Evolutionary conservation across 495 filamentous ascomycete genomes (phyloP), one percentile per base, ranked within the genome.

Genomic region (Hapsidospora chrysogenum): DNA sequence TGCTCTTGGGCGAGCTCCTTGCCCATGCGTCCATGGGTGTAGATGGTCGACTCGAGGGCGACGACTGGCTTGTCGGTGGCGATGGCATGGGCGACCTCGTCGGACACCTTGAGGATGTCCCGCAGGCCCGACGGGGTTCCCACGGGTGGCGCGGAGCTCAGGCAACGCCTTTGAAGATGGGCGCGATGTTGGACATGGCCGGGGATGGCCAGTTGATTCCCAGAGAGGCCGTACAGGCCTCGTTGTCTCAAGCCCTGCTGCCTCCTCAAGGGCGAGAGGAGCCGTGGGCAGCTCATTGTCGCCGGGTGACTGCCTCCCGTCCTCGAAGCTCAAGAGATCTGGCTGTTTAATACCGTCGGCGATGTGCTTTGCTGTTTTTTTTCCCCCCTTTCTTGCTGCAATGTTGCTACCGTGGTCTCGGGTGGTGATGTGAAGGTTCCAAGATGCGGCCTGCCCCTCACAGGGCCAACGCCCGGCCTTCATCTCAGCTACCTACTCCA

Each of bases 41-140:
- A 62, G 27, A 97, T 95, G 2, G 89, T 92, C 2, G 82, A 78
- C 54, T 97, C 89, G 8, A 97, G 66, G 21, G 89, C 86, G 9
- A 97, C 86, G 6, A 96, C 75, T 2, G 89, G 87, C 29, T 68
- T 70, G 31, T 74, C 72, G 14, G 69, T 63, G 13, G 69, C 58
- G 17, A 95, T 40, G 32, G 86, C 89, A 45, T 78, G 72, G 27
- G 61, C 64, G 10, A 97, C 76, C 50, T 96, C 86, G 41, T 82
- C 74, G 5, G 85, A 92, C 37, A 96, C 58, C 33, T 63, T 62
- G 37, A 93, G 64, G 45, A 81, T 71, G 32, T 58, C 64, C 47
- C 61, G 70, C 28, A 66, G 43, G 35, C 43, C 47, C 14, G 49
- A n/a, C 37, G 18, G 39, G 27, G 31, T 37, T 41, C 14, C 41